phyloP scores from a whole-genome alignment of 352 stramenopile species.

The Phytophthora tubulina region DNA sequence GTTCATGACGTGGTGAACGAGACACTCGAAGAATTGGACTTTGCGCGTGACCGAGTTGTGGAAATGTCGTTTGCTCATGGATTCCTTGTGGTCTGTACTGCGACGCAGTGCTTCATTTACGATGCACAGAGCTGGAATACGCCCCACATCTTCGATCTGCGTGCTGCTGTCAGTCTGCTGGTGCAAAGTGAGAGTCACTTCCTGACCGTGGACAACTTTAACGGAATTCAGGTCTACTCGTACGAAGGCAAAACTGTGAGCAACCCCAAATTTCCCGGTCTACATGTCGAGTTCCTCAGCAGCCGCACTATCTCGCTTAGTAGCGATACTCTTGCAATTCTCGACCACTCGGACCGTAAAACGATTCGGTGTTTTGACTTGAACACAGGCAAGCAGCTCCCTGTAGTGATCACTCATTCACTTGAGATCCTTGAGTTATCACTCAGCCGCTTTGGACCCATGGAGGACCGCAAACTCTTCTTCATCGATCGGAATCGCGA shows the following conservation, averaged over 20 bases:
- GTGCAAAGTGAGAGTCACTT: conserved; percentile 91
- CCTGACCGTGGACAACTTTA: conserved; percentile 90
- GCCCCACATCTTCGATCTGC: conserved; percentile 93
- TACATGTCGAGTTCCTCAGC: conserved; percentile 92
- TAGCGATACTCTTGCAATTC: conserved; percentile 87
- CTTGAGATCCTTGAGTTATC: conserved; percentile 86
- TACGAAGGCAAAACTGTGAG: conserved; percentile 93
- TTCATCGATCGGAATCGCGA: conserved; percentile 92
- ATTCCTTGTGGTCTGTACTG: conserved; percentile 93
- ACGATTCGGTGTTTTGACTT: conserved; percentile 92
- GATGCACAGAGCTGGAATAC: conserved; percentile 93
- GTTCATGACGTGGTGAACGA: conserved; percentile 92
- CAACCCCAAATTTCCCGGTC: conserved; percentile 85
- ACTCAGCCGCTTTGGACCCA: conserved; percentile 81
- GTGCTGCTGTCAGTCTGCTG: conserved; percentile 87
- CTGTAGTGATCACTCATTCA: conserved; percentile 68
- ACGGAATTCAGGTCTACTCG: conserved; percentile 92
- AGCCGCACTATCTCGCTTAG: conserved; percentile 86
- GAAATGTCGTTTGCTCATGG: conserved; percentile 93
- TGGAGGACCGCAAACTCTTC: conserved; percentile 84
- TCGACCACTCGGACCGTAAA: conserved; percentile 92
- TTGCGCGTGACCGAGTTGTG: conserved; percentile 92
- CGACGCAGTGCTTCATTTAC: conserved; percentile 95
- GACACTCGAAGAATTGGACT: conserved; percentile 93
- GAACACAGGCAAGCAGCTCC: conserved; percentile 82